phyloP scores from a whole-genome alignment of 208 protist genomes.

The Trypanosoma congolense region DNA sequence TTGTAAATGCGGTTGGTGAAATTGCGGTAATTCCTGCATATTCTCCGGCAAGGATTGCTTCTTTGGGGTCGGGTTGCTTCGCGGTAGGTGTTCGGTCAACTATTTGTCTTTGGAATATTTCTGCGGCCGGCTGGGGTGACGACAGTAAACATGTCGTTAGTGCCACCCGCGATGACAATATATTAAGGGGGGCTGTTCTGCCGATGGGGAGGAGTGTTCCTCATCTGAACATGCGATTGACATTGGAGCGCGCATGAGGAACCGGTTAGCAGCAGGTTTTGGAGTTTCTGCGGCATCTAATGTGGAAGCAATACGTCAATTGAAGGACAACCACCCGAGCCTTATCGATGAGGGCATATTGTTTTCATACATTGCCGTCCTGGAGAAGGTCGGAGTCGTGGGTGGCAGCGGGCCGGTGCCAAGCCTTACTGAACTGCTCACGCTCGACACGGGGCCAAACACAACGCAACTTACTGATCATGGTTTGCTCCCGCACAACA shows the following conservation, averaged over 20 bases:
- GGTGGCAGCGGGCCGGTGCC: constrained; percentile 44
- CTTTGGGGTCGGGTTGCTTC: constrained; percentile 51
- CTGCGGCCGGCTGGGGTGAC: constrained; percentile 1
- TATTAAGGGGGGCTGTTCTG: not conserved
- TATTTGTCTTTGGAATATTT: constrained; percentile 41
- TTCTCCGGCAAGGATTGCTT: constrained; percentile 38
- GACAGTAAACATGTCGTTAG: not conserved
- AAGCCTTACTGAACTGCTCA: constrained; percentile 47
- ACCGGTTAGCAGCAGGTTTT: constrained; percentile 60
- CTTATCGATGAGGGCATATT: constrained; percentile 33
- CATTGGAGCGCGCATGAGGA: constrained; percentile 62
- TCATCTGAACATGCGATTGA: too few species aligned
- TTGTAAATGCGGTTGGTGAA: constrained; percentile 62
- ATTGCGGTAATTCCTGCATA: constrained; percentile 53
- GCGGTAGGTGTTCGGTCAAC: constrained; percentile 60
- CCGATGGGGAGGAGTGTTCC: constrained; percentile 1
- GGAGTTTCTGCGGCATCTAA: constrained; percentile 51
- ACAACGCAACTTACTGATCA: constrained; percentile 13
- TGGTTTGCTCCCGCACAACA: constrained; percentile 17
- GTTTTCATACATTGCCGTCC: constrained; percentile 49
- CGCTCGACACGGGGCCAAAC: constrained; percentile 19
- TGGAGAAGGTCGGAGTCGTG: constrained; percentile 53
- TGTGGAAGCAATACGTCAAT: constrained; percentile 29
- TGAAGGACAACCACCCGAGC: constrained; percentile 3
- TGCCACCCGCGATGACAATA: not conserved